phyloP scores from a whole-genome alignment of 2,329 filamentous ascomycete genomes.

The Chaetothyriales sp. region DNA sequence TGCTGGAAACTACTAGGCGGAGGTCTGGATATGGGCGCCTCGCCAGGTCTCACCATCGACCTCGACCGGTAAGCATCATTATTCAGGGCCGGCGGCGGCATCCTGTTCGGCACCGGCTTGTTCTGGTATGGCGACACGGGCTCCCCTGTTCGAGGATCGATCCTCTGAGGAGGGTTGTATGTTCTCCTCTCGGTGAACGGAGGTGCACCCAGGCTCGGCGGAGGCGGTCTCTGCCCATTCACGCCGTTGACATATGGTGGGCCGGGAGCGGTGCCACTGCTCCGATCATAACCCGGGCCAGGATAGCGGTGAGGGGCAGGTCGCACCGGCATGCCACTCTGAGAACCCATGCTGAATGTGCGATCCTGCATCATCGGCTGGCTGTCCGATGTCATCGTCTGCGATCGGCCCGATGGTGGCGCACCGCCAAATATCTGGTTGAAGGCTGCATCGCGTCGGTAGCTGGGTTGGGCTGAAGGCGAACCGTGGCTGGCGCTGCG shows the following conservation, averaged over 20 bases:
- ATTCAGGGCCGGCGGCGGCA: constrained; percentile 59
- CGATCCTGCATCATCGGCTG: constrained; percentile 51
- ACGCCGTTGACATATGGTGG: constrained; percentile 20
- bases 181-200: constrained; percentile 51
- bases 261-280: constrained; percentile 27
- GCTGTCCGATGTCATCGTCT: constrained; percentile 82
- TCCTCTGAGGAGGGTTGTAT: constrained; percentile 59
- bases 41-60: constrained; percentile 69
- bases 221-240: constrained; percentile 19
- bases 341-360: constrained; percentile 64
- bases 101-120: constrained; percentile 45
- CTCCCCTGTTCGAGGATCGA: constrained; percentile 46
- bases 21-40: constrained; percentile 53
- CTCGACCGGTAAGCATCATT: constrained; percentile 83
- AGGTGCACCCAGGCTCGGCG: constrained; percentile 42
- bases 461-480: constrained; percentile 32
- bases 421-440: constrained; percentile 87
- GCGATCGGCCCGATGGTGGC: constrained; percentile 75
- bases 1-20: constrained; percentile 49
- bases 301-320: constrained; percentile 31
- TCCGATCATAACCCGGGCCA: constrained; percentile 31
- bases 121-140: constrained; percentile 40
- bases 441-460: constrained; percentile 85
- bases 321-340: constrained; percentile 30
- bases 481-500: constrained; percentile 37